These are phyloP conservation scores for Lipomyces lipofer DNA, from an alignment of 805 yeast species.

Conservation along the genomic window DNA sequence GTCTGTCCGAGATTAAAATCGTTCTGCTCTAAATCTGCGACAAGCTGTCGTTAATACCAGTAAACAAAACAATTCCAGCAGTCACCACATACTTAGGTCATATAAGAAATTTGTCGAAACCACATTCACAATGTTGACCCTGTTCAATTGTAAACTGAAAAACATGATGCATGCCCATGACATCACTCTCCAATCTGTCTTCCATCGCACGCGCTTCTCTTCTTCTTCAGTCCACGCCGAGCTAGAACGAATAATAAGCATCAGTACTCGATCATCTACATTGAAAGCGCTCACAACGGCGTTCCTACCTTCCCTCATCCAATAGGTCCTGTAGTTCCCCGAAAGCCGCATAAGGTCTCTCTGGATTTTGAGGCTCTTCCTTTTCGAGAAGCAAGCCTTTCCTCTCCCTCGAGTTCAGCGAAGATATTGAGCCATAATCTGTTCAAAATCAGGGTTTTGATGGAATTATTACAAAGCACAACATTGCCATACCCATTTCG, in stretches of 20 bases:
- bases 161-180: constrained; percentile 62
- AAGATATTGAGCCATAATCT: constrained; percentile 24
- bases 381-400: neutral
- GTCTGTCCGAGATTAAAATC: constrained; percentile 64
- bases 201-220: constrained; percentile 51
- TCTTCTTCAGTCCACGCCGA: constrained; percentile 52
- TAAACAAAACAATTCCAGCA: constrained; percentile 36
- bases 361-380: constrained; percentile 1
- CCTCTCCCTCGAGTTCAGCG: neutral
- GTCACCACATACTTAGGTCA: constrained; percentile 53
- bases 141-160: constrained; percentile 58
- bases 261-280: neutral
- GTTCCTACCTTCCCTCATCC: constrained; percentile 24
- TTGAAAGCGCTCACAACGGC: neutral
- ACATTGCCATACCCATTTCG: neutral
- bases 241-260: constrained; percentile 10
- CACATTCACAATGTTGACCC: constrained; percentile 60
- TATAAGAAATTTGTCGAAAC: constrained; percentile 56
- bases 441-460: neutral
- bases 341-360: constrained; percentile 7
- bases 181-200: constrained; percentile 57
- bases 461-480: neutral
- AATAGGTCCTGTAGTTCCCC: constrained; percentile 22
- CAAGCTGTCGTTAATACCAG: neutral
- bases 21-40: too few species aligned